Evolutionary conservation across 306 rosid species (phyloP).

Genomic region (Ceratonia siliqua): DNA sequence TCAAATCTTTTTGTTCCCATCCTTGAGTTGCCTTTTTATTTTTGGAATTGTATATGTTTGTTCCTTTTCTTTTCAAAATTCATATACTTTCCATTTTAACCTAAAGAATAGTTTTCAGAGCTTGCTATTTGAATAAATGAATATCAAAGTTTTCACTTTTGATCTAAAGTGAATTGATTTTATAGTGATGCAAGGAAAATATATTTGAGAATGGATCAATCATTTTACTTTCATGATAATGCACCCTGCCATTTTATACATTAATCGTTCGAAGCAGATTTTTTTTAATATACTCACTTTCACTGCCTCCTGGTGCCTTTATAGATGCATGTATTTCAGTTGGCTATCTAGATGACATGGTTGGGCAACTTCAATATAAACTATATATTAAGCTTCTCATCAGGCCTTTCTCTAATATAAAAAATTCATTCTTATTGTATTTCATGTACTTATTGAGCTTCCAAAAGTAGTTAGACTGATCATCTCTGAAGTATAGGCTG

Average conservation of each 20-base stretch:
- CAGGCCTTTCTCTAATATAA: conserved; percentile 16
- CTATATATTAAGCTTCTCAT: conserved; percentile 2
- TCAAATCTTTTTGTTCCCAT: not conserved
- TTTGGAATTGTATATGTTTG: not conserved
- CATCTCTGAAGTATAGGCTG: conserved; percentile 3
- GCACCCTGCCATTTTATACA: not conserved
- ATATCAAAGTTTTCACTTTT: not conserved
- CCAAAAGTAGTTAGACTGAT: not conserved
- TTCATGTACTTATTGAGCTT: not conserved
- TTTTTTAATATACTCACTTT: not conserved
- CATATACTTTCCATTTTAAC: not conserved
- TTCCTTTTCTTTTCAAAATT: not conserved
- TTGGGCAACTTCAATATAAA: not conserved
- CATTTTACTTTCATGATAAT: not conserved
- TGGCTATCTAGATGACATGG: conserved; percentile 19
- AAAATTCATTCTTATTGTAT: conserved; percentile 17
- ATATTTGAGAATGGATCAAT: not conserved
- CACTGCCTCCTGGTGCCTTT: not conserved
- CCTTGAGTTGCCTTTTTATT: not conserved
- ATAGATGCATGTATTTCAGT: conserved; percentile 6
- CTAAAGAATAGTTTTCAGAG: not conserved
- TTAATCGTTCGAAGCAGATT: not conserved
- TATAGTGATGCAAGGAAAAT: not conserved
- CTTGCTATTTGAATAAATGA: not conserved
- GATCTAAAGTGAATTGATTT: not conserved